Evolutionary conservation across 352 stramenopile species (phyloP), one percentile per base, ranked within the genome.

Genomic region (Phytophthora parvispora): DNA sequence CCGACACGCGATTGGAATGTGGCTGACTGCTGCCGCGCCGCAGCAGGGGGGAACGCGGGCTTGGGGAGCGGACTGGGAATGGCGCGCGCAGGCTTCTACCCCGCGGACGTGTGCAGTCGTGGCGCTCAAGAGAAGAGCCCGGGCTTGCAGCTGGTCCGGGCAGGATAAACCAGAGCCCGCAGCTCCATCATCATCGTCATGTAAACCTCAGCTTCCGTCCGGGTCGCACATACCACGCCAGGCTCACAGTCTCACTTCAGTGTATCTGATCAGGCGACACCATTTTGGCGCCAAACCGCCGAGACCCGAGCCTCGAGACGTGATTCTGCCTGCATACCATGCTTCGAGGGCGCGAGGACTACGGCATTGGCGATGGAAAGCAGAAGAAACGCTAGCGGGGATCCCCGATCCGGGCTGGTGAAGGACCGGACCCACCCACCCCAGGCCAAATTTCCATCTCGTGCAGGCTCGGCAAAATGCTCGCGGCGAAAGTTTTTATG

Each of bases 61-160:
- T 71, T 70, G 62, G 67, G 67, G 67, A 76, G 62, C 29, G 47
- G 53, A 67, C 32, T 45, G 31, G 62, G 58, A 68, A 67, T 64
- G 58, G 58, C 24, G 57, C 1, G 42, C 24, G 51, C 47, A 16
- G 52, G 51, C 47, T 78, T 75, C 49, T 78, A 68, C 70, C 60
- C 48, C 68, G 25, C 50, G 12, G 24, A 61, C 56, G 67, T 64
- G 65, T 77, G 60, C 49, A 27, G 50, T 78, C 56, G 71, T 67
- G 22, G 38, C 34, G 61, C 10, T 48, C 65, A 64, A 74, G 58
- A 78, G 71, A 75, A 57, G 67, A 75, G 71, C 36, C 66, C 4
- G 27, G 16, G 31, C n/a, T 60, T 67, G 56, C 51, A 69, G 40
- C 60, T 75, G 59, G 58, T 48, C 40, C 12, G 10, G 13, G n/a